phyloP scores from a whole-genome alignment of 768 basidiomycete species.

The Amanita polypyramis region DNA sequence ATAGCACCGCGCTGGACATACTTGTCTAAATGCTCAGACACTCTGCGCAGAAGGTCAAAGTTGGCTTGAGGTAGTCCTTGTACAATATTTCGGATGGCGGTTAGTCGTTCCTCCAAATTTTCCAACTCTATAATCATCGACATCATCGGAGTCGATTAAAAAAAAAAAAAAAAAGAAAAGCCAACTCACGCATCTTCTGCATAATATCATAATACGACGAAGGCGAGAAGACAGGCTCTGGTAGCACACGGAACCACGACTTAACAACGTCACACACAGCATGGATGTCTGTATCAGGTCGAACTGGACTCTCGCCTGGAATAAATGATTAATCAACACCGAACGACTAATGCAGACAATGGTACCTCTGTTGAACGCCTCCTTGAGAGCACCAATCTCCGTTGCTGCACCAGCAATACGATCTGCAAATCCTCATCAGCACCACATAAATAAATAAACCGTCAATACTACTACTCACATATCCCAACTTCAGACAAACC shows the following conservation, averaged over 20 bases:
- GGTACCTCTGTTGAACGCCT: constrained; percentile 64
- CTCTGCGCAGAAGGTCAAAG: constrained; percentile 70
- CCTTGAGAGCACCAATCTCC: constrained; percentile 59
- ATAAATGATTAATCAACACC: constrained; percentile 4
- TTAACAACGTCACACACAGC: constrained; percentile 79
- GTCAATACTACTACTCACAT: constrained; percentile 40
- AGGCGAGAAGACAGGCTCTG: constrained; percentile 70
- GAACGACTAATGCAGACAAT: neutral
- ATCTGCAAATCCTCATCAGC: constrained; percentile 32
- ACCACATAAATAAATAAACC: neutral
- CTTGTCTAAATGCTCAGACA: constrained; percentile 80
- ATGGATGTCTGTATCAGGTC: constrained; percentile 59
- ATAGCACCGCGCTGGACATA: constrained; percentile 17
- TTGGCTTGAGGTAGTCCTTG: constrained; percentile 61
- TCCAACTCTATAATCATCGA: constrained; percentile 47
- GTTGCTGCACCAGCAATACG: constrained; percentile 72
- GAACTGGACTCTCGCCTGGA: constrained; percentile 50
- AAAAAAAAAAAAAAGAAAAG: neutral
- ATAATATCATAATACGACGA: constrained; percentile 59
- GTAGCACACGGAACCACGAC: constrained; percentile 76
- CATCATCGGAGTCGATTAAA: constrained; percentile 5
- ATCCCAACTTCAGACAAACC: constrained; percentile 78
- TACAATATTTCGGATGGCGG: constrained; percentile 55
- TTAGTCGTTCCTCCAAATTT: constrained; percentile 56
- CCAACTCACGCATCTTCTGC: constrained; percentile 53